Evolutionary conservation across 495 filamentous ascomycete species (phyloP).

Genomic region (Penicillium subrubescens): DNA sequence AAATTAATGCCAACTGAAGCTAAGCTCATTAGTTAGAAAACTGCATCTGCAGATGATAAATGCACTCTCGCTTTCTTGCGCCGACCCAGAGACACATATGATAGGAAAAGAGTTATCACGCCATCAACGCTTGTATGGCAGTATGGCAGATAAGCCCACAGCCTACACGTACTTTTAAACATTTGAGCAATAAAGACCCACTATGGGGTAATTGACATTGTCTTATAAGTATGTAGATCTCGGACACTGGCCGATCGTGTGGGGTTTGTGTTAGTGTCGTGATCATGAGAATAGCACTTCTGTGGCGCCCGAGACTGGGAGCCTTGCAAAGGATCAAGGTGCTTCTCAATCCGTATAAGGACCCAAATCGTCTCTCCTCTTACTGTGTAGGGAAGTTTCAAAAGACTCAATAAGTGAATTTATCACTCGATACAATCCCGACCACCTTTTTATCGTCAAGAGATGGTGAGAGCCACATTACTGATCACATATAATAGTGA

Average conservation of each 20-base stretch:
- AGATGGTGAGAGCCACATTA: neutral
- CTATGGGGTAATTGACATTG: neutral
- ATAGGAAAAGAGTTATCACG: neutral
- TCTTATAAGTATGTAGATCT: neutral
- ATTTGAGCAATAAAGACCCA: neutral
- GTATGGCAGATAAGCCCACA: neutral
- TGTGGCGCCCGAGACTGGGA: neutral
- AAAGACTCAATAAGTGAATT: neutral
- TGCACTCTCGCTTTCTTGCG: neutral
- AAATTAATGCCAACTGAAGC: neutral
- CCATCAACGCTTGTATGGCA: neutral
- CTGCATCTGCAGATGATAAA: neutral
- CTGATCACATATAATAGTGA: neutral
- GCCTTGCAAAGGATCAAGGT: neutral
- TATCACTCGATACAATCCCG: neutral
- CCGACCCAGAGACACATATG: neutral
- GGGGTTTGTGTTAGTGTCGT: neutral
- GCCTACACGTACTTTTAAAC: neutral
- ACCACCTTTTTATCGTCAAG: neutral
- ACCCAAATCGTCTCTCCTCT: neutral
- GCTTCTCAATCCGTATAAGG: no score
- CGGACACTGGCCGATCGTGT: neutral
- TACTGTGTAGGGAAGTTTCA: neutral
- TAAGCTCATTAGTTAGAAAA: neutral
- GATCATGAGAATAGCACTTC: neutral